Conservation (phyloP, 2,329 filamentous ascomycete species). For the Beauveria rudraprayagi region DNA sequence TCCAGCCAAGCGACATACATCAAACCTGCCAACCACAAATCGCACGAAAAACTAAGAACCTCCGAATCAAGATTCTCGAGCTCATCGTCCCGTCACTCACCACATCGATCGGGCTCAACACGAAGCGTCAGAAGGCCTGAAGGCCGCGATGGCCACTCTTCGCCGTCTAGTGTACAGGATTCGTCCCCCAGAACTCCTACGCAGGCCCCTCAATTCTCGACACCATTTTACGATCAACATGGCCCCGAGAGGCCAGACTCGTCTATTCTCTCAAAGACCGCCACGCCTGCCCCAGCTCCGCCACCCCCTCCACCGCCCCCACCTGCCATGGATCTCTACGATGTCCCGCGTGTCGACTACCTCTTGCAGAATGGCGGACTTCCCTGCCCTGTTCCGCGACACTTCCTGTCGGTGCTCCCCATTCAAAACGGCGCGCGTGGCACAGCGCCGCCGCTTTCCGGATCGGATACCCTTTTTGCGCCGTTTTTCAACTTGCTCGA, state of each 20-base stretch:
- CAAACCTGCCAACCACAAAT: slow-evolving; percentile 27
- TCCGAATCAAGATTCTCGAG: slow-evolving; percentile 27
- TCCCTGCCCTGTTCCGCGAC: slow-evolving; percentile 60
- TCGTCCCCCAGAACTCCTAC: slow-evolving; percentile 57
- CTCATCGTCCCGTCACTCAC: slow-evolving; percentile 26
- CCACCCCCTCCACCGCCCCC: slow-evolving; percentile 49
- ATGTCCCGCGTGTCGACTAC: slow-evolving; percentile 82
- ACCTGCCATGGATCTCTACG: slow-evolving; percentile 60
- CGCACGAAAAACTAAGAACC: slow-evolving; percentile 27
- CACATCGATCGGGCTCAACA: slow-evolving; percentile 31
- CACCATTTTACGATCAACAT: slow-evolving; percentile 34
- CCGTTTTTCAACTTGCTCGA: slow-evolving; percentile 78
- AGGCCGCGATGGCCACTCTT: slow-evolving; percentile 33
- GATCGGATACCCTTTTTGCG: slow-evolving; percentile 68
- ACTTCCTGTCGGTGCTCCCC: slow-evolving; percentile 59
- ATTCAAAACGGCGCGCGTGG: slow-evolving; percentile 47
- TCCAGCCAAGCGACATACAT: slow-evolving; percentile 53
- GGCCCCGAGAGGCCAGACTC: slow-evolving; percentile 29
- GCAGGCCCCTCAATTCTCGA: slow-evolving; percentile 43
- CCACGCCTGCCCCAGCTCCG: slow-evolving; percentile 29
- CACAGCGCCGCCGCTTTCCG: slow-evolving; percentile 56
- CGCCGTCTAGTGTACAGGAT: slow-evolving; percentile 40
- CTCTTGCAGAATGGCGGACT: slow-evolving; percentile 83
- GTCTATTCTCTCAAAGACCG: slow-evolving; percentile 28
- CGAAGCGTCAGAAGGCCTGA: slow-evolving; percentile 30